Evolutionary conservation across 2,329 filamentous ascomycete genomes (phyloP).

Genomic region (Aspergillus novofumigatus): DNA sequence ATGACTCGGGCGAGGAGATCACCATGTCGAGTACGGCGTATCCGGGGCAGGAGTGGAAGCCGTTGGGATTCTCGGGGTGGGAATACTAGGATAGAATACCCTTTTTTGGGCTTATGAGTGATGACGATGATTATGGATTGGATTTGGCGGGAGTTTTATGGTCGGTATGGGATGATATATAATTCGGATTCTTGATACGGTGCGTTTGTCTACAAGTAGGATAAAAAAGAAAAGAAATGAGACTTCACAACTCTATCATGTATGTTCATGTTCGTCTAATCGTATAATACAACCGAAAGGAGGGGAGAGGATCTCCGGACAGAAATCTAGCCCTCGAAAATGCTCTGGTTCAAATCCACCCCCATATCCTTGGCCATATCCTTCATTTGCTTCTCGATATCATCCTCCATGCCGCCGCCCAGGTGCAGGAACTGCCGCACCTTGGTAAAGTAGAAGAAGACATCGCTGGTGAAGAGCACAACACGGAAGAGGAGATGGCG

Average conservation of each 20-base stretch:
- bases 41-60: slow-evolving; percentile 47
- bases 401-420: slow-evolving; percentile 88
- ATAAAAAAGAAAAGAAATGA: background rate
- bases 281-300: background rate
- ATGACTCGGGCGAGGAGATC: slow-evolving; percentile 43
- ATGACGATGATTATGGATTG: background rate
- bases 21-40: slow-evolving; percentile 48
- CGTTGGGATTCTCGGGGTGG: slow-evolving; percentile 20
- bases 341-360: slow-evolving; percentile 79
- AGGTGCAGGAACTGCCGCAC: slow-evolving; percentile 70
- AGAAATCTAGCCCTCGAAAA: slow-evolving; percentile 70
- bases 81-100: slow-evolving; percentile 9
- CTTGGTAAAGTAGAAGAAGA: slow-evolving; percentile 79
- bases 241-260: background rate
- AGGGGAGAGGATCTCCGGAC: background rate
- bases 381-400: slow-evolving; percentile 83
- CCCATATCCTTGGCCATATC: slow-evolving; percentile 87
- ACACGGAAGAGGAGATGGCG: slow-evolving; percentile 76
- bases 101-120: background rate
- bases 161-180: background rate
- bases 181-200: no score
- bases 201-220: background rate
- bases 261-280: background rate
- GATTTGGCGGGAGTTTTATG: background rate
- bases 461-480: slow-evolving; percentile 70